These are phyloP conservation scores for Curvularia hawaiiensis DNA, from an alignment of 2,329 filamentous ascomycete species.

Conservation along the genomic window DNA sequence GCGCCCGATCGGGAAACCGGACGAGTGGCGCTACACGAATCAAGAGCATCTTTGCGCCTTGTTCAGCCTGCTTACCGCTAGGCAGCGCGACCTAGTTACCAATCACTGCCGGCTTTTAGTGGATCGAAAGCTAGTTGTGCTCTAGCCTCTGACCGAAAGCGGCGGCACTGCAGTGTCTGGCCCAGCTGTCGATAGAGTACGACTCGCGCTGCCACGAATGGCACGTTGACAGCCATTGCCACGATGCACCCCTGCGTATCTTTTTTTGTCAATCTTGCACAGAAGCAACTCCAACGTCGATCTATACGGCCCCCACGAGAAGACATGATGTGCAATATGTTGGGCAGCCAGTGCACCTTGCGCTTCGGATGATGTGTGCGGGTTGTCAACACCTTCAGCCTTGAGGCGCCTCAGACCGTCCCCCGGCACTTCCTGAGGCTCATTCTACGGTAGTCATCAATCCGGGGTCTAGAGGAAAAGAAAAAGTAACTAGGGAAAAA, in stretches of 20 bases:
- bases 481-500: not conserved
- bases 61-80: constrained; percentile 19
- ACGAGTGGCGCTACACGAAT: constrained; percentile 16
- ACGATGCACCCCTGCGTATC: constrained; percentile 5
- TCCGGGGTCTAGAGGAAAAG: not conserved
- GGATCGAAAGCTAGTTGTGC: constrained; percentile 13
- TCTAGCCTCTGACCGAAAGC: constrained; percentile 14
- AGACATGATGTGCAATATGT: not conserved
- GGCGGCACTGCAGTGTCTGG: constrained; percentile 8
- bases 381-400: not conserved
- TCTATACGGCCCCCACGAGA: constrained; percentile 1
- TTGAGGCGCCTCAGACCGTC: not conserved
- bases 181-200: not conserved
- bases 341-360: not conserved
- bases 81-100: constrained; percentile 15
- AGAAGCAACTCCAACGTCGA: not conserved
- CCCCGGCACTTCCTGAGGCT: not conserved
- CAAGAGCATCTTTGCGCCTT: constrained; percentile 15
- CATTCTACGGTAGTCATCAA: not conserved
- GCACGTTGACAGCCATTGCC: constrained; percentile 3
- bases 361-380: not conserved
- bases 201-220: constrained; percentile 13
- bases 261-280: constrained; percentile 3
- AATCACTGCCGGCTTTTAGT: constrained; percentile 14
- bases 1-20: constrained; percentile 7